Evolutionary conservation across 192 early-diverging fungal species (phyloP).

Genomic region (Podila horticola): DNA sequence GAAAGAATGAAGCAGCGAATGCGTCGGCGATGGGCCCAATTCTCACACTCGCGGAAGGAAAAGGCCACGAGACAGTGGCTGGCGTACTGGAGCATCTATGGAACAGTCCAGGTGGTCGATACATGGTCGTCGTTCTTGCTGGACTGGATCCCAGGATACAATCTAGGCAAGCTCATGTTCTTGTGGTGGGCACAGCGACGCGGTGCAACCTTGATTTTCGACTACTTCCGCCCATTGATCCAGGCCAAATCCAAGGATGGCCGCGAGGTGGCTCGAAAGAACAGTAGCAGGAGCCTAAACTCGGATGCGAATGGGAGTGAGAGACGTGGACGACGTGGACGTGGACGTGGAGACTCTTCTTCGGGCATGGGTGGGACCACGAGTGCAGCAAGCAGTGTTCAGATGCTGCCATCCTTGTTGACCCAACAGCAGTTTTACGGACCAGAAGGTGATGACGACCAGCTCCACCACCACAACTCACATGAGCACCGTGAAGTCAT

Average conservation of each 20-base stretch:
- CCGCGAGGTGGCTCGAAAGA: constrained; percentile 38
- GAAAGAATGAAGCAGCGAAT: constrained; percentile 36
- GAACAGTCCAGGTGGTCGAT: constrained; percentile 65
- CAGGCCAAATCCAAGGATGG: constrained; percentile 50
- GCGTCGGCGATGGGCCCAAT: constrained; percentile 32
- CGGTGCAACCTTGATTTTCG: constrained; percentile 62
- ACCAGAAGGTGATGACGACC: constrained; percentile 30
- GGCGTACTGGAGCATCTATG: constrained; percentile 69
- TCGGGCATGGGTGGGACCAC: background rate
- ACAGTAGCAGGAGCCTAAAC: constrained; percentile 32
- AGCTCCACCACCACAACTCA: background rate
- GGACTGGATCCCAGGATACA: constrained; percentile 59
- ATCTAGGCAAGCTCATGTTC: constrained; percentile 60
- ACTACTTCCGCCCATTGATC: constrained; percentile 51
- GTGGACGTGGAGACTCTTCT: background rate
- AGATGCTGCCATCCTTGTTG: constrained; percentile 31
- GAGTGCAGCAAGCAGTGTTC: constrained; percentile 21
- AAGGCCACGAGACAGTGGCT: constrained; percentile 61
- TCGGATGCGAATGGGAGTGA: constrained; percentile 14
- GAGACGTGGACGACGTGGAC: constrained; percentile 8
- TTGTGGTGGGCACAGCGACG: constrained; percentile 70
- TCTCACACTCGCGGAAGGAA: constrained; percentile 43
- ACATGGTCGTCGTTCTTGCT: constrained; percentile 56
- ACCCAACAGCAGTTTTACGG: constrained; percentile 43
- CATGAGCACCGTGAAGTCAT: constrained; percentile 35